Base-by-base conservation (phyloP, 495 filamentous ascomycete species). In the Trichoderma asperelloides region DNA sequence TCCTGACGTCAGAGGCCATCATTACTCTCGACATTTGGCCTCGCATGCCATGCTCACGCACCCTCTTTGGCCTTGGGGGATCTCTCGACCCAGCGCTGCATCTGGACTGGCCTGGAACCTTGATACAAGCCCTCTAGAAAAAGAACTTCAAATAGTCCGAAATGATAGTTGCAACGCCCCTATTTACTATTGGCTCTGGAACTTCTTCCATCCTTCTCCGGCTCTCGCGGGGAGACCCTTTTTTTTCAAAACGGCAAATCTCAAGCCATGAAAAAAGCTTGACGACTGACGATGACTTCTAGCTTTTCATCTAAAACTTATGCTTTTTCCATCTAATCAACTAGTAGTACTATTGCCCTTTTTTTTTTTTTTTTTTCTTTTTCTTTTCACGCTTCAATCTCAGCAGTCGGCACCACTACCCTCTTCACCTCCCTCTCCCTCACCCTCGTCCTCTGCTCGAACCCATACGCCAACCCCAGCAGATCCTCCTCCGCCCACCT, bases 381-480 rank as follows among this genome's bases (percentile, higher is more conserved):
- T 0, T 21, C 11, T 33, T 7, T 2, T 28, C 55, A 30, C 43
- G 33, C 77, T 9, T 57, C 70, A 65, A 86, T 68, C 67, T 80
- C 76, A 7, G 77, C 77, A 62, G 72, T 73, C 8, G 83, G 81
- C 68, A 78, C 73, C 15, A 86, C 65, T 65, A 81, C 81, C 45
- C 82, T 82, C 71, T 75, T 70, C 8, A 82, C 71, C 62, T 76
- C 23, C 3, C 55, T 75, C 60, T 78, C 70, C 62, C 84, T 68
- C 3, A 78, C 75, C 74, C 72, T 75, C 12, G 84, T 88, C 66
- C 79, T 74, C 73, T 89, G 86, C 76, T 89, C 87, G 74, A 82
- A 88, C 16, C 86, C 86, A 75, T 85, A 88, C 18, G 85, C 86
- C 74, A 82, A 80, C 8, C 82, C 83, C 60, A 89, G 86, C 62